A percentile compares a stretch with the other conserved stretches of the same genome.
Evolutionary conservation across 2,329 filamentous ascomycete species (phyloP).

Genomic region (Botrytis byssoidea): DNA sequence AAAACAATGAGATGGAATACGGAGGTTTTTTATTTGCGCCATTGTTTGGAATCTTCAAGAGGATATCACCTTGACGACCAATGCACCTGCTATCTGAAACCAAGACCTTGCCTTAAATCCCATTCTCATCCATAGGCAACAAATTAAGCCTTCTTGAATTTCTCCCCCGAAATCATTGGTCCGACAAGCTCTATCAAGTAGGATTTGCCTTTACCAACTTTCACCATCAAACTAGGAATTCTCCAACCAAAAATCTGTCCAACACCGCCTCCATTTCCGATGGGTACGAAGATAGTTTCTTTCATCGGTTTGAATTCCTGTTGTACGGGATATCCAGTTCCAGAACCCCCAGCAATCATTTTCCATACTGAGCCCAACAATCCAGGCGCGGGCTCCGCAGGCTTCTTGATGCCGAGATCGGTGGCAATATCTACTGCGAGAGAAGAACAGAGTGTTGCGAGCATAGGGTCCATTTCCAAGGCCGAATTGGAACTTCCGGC

Average conservation of each 20-base stretch:
- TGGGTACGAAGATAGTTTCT: slow-evolving; percentile 42
- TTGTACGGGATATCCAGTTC: slow-evolving; percentile 6
- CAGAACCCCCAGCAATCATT: slow-evolving; percentile 1
- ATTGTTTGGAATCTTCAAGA: background rate
- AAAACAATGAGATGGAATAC: too few relatives aligned
- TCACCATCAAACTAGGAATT: slow-evolving; percentile 41
- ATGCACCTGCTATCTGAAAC: background rate
- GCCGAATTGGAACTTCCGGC: slow-evolving; percentile 43
- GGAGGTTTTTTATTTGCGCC: background rate
- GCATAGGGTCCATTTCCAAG: slow-evolving; percentile 43
- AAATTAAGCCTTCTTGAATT: slow-evolving; percentile 11
- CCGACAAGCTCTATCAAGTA: slow-evolving; percentile 34
- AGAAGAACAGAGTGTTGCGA: slow-evolving; percentile 45
- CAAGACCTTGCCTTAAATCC: background rate
- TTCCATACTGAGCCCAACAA: background rate
- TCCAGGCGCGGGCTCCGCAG: slow-evolving; percentile 12
- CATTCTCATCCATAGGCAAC: background rate
- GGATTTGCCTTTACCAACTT: slow-evolving; percentile 41
- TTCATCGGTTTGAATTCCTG: slow-evolving; percentile 37
- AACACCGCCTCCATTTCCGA: slow-evolving; percentile 42
- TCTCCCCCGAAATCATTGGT: background rate
- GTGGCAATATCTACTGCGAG: slow-evolving; percentile 47
- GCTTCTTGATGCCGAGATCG: slow-evolving; percentile 14
- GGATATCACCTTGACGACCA: background rate
- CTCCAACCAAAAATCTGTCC: slow-evolving; percentile 41